Evolutionary conservation across 2,329 filamentous ascomycete genomes (phyloP).

Genomic region (Penicillium freii): DNA sequence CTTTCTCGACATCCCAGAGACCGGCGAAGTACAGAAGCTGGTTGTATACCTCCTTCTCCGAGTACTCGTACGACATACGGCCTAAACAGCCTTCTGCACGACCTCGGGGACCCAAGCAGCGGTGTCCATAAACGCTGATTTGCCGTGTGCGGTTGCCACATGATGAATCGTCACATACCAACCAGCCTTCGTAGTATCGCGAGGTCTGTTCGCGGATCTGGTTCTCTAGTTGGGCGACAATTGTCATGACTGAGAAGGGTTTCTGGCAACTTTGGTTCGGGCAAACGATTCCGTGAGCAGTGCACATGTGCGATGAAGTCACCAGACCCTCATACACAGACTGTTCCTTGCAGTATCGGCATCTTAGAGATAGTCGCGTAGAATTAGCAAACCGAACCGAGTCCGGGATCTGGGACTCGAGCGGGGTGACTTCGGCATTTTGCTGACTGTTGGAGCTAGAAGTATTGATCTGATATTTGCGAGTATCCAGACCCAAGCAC

Average conservation of each 20-base stretch:
- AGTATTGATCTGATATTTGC: constrained; percentile 75
- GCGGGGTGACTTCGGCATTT: constrained; percentile 74
- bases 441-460: constrained; percentile 52
- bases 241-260: constrained; percentile 65
- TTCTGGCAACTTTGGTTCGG: constrained; percentile 61
- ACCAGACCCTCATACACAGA: constrained; percentile 75
- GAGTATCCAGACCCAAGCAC: constrained; percentile 86
- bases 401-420: constrained; percentile 93
- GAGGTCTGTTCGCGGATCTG: constrained; percentile 76
- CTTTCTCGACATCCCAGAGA: constrained; percentile 88
- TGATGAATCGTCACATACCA: constrained; percentile 83
- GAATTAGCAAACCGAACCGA: constrained; percentile 84
- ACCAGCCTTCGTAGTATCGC: constrained; percentile 88
- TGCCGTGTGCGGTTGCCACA: constrained; percentile 86
- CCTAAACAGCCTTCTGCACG: constrained; percentile 81
- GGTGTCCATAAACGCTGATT: constrained; percentile 86
- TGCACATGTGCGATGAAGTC: constrained; percentile 58
- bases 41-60: constrained; percentile 90
- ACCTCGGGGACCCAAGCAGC: constrained; percentile 83
- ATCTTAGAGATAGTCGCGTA: constrained; percentile 71
- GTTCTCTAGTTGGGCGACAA: constrained; percentile 83
- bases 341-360: constrained; percentile 71
- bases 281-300: constrained; percentile 74
- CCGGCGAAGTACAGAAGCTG: constrained; percentile 84
- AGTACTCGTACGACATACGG: constrained; percentile 82